These are phyloP conservation scores for Stagonosporopsis tanaceti DNA, from an alignment of 2,329 filamentous ascomycete species.

Conservation along the genomic window DNA sequence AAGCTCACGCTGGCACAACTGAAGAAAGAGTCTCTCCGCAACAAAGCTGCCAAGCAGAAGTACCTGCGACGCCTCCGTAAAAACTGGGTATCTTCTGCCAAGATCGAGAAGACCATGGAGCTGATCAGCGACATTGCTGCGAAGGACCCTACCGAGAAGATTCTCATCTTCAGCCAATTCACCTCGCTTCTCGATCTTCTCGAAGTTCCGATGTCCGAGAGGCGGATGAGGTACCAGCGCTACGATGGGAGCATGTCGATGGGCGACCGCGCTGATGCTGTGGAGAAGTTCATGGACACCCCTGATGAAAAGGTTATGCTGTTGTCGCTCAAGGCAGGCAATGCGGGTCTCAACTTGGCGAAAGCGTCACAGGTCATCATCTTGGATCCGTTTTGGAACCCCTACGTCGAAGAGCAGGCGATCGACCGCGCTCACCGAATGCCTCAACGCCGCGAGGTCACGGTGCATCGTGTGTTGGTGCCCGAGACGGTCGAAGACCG, in stretches of 20 bases:
- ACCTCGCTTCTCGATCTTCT: constrained; percentile 80
- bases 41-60: constrained; percentile 68
- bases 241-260: constrained; percentile 81
- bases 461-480: constrained; percentile 81
- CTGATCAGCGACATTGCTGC: constrained; percentile 63
- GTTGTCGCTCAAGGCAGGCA: constrained; percentile 80
- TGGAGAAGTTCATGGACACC: constrained; percentile 71
- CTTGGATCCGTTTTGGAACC: constrained; percentile 94
- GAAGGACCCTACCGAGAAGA: constrained; percentile 71
- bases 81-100: constrained; percentile 76
- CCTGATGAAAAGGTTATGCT: constrained; percentile 73
- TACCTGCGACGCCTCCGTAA: constrained; percentile 75
- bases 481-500: constrained; percentile 85
- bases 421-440: constrained; percentile 90
- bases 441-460: constrained; percentile 76
- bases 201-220: constrained; percentile 72
- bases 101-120: constrained; percentile 74
- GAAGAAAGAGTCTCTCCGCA: constrained; percentile 72
- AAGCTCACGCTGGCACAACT: constrained; percentile 67
- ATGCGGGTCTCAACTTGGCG: constrained; percentile 85
- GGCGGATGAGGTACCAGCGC: constrained; percentile 67
- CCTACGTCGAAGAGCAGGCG: constrained; percentile 90
- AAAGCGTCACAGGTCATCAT: constrained; percentile 86
- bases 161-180: constrained; percentile 83
- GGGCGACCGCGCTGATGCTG: constrained; percentile 70